Evolutionary conservation across 495 filamentous ascomycete genomes (phyloP), one percentile per base, ranked within the genome.

Genomic region (Trichoderma virens): DNA sequence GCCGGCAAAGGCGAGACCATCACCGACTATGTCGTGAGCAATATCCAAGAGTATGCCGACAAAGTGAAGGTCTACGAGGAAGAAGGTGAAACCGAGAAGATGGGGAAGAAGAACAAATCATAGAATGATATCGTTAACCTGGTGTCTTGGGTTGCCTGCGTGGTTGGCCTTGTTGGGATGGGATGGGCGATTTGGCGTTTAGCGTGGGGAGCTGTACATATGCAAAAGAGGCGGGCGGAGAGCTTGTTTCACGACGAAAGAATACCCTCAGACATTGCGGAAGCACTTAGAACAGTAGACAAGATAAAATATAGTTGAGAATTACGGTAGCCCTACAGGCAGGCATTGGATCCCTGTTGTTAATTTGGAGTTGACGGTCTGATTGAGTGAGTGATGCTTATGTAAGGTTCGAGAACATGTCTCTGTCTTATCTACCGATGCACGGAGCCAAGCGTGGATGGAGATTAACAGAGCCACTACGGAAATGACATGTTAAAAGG

Each of bases 1-100:
- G 92, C 90, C n/a, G 94, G 94, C 0, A 87, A 83, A 67, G 94
- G 94, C 31, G 83, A 92, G 45, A 76, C 84, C 18, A 92, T 98
- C 64, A 79, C 88, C 65, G 87, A 96, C 64, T 86, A 82, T 47
- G 85, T 93, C 39, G 78, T 89, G 63, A 93, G 89, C 38, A 87
- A 89, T 35, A 98, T 98, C 64, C 73, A 70, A 38, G 84, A 92
- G 70, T 95, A 95, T 73, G 86, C 90, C 11, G 86, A 88, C 30
- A 90, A 84, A 68, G 91, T 95, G 43, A 83, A 88, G 75, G 84
- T 97, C 25, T 78, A 79, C 43, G 79, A 82, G 39, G 79, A 82
- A 61, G 67, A 68, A 35, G 61, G 65, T 18, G 32, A 59, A 62
- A 45, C 18, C 43, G 23, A 20, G 16, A 35, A 56, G 32, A 62